A percentile compares a stretch with the other conserved stretches of the same genome.
These are phyloP conservation scores for Aspergillus terreus DNA, from an alignment of 2,329 filamentous ascomycete species.

Conservation along the genomic window DNA sequence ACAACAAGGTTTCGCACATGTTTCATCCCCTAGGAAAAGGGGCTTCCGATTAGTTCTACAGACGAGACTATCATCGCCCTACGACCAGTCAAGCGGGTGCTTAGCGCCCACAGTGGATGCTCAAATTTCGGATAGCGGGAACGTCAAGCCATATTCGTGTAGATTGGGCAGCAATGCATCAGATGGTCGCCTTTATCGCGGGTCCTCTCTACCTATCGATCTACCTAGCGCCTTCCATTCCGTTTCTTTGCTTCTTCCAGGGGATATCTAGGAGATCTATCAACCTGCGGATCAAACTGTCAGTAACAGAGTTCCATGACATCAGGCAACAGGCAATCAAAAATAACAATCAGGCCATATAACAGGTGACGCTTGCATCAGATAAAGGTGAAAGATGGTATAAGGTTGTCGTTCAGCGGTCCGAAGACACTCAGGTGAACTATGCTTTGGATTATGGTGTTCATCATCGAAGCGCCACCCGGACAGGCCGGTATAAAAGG, in stretches of 20 bases:
- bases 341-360: slow-evolving; percentile 6
- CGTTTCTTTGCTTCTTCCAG: slow-evolving; percentile 5
- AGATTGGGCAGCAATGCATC: slow-evolving; percentile 34
- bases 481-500: not conserved
- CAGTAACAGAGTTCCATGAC: not conserved
- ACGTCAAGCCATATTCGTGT: too few relatives aligned
- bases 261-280: too few relatives aligned
- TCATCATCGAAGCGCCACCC: slow-evolving; percentile 29
- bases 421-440: slow-evolving; percentile 41
- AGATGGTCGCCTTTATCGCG: slow-evolving; percentile 4
- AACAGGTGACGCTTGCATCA: slow-evolving; percentile 20
- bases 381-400: slow-evolving; percentile 37
- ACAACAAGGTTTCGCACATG: too few relatives aligned
- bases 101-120: too few relatives aligned
- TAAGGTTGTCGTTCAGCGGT: slow-evolving; percentile 39
- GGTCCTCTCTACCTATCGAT: too few relatives aligned
- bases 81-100: too few relatives aligned
- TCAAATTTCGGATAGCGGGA: too few relatives aligned
- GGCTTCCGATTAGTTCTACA: too few relatives aligned
- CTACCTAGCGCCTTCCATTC: not conserved
- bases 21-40: too few relatives aligned
- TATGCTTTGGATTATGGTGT: slow-evolving; percentile 38
- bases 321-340: not conserved
- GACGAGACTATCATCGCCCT: too few relatives aligned
- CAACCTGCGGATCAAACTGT: not conserved